Conservation (phyloP, 164 flowering plant species). For the Buxus sempervirens region DNA sequence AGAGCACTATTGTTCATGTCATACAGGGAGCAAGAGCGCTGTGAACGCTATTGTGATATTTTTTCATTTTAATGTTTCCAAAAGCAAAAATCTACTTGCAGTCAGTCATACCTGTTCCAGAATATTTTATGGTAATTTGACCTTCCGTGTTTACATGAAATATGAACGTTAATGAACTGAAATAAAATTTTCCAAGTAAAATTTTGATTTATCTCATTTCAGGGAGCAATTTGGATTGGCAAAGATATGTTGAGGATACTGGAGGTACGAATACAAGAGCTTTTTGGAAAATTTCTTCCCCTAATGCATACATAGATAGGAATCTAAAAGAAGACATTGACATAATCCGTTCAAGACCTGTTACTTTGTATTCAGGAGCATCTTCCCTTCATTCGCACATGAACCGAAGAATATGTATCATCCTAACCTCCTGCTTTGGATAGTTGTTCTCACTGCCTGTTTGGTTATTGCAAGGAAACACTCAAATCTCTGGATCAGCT, state of each 20-base stretch:
- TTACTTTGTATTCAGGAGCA: too few relatives aligned
- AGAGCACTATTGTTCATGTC: conserved; percentile 3
- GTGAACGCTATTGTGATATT: conserved; percentile 86
- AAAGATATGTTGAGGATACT: conserved; percentile 56
- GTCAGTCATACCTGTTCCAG: conserved; percentile 83
- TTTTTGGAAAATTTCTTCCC: too few relatives aligned
- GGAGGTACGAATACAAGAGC: conserved; percentile 50
- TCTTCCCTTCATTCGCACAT: too few relatives aligned
- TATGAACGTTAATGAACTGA: neutral
- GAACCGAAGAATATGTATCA: too few relatives aligned
- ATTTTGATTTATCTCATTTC: conserved; percentile 10
- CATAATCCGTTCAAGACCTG: too few relatives aligned
- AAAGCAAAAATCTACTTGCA: conserved; percentile 52
- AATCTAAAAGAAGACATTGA: too few relatives aligned
- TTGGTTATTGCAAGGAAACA: too few relatives aligned
- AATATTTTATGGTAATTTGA: conserved; percentile 61
- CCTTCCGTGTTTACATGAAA: neutral
- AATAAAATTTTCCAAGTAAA: neutral
- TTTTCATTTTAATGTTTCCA: conserved; percentile 77
- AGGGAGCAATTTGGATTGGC: conserved; percentile 80
- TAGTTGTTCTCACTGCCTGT: too few relatives aligned
- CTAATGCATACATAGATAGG: too few relatives aligned
- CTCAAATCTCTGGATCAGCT: neutral
- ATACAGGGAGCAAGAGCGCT: conserved; percentile 95
- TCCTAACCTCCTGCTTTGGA: too few relatives aligned